These are phyloP conservation scores for Neltuma alba DNA, from an alignment of 306 rosid genomes.

Conservation along the genomic window DNA sequence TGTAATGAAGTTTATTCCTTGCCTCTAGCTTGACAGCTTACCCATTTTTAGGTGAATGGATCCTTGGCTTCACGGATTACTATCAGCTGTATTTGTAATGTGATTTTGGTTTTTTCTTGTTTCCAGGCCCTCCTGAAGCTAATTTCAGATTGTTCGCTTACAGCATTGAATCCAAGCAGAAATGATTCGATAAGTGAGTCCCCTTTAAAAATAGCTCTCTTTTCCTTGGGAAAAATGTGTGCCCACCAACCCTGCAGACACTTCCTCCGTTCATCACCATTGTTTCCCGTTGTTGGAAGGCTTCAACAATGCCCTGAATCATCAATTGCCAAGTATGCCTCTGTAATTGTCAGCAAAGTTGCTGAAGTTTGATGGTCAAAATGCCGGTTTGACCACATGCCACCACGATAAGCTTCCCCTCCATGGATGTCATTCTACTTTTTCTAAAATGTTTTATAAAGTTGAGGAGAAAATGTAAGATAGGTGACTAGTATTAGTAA, in stretches of 20 bases:
- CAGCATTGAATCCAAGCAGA: constrained; percentile 68
- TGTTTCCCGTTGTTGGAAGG: constrained; percentile 73
- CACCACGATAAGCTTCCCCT: constrained; percentile 20
- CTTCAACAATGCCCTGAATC: constrained; percentile 85
- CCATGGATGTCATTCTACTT: constrained; percentile 26
- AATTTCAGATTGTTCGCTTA: constrained; percentile 72
- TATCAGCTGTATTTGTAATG: background rate
- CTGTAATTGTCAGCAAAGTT: constrained; percentile 64
- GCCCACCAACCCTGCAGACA: constrained; percentile 76
- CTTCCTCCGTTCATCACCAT: constrained; percentile 75
- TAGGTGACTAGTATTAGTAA: background rate
- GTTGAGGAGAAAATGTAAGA: background rate
- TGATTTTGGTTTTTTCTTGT: background rate
- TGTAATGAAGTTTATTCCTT: background rate
- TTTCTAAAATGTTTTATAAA: background rate
- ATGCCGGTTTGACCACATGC: background rate
- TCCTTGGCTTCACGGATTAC: background rate
- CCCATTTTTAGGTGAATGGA: background rate
- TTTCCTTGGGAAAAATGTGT: constrained; percentile 94
- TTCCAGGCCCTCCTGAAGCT: constrained; percentile 82
- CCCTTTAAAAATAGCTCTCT: constrained; percentile 91
- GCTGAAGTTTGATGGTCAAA: constrained; percentile 53
- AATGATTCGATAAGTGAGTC: constrained; percentile 75
- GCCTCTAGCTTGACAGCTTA: background rate
- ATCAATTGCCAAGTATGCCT: constrained; percentile 71